Evolutionary conservation across 2,329 filamentous ascomycete genomes (phyloP).

Genomic region (Xylariomycetidae sp.): DNA sequence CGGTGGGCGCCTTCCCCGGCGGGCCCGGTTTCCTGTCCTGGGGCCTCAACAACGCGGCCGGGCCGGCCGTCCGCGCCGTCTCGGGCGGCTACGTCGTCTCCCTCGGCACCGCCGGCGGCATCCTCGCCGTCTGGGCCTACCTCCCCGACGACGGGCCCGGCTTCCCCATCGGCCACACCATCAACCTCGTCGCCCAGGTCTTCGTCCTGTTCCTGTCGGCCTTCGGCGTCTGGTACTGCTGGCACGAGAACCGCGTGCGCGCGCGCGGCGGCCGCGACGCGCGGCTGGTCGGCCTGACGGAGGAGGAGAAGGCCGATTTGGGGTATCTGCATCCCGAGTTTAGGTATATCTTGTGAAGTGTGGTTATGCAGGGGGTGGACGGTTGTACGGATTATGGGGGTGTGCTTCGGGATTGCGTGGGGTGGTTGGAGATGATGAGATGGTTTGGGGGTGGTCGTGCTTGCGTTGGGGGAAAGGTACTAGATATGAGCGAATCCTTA

Average conservation of each 20-base stretch:
- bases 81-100: constrained; percentile 49
- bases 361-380: too few relatives aligned
- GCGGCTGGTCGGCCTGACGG: constrained; percentile 41
- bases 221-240: constrained; percentile 45
- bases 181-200: constrained; percentile 49
- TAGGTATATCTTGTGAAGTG: constrained; percentile 40
- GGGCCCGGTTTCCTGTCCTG: constrained; percentile 53
- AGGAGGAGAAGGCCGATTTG: constrained; percentile 39
- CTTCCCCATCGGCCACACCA: constrained; percentile 46
- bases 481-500: too few relatives aligned
- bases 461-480: too few relatives aligned
- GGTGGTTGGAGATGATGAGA: too few relatives aligned
- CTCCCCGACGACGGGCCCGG: constrained; percentile 37
- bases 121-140: constrained; percentile 53
- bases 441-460: too few relatives aligned
- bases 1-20: constrained; percentile 50
- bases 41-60: constrained; percentile 53
- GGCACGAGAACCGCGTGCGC: constrained; percentile 46
- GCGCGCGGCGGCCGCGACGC: constrained; percentile 41
- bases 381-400: too few relatives aligned
- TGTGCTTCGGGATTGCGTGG: too few relatives aligned
- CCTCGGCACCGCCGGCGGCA: constrained; percentile 50
- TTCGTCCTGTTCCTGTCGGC: constrained; percentile 36
- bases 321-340: constrained; percentile 51
- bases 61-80: constrained; percentile 50